Evolutionary conservation across 495 filamentous ascomycete genomes (phyloP).

Genomic region (Podospora conica): DNA sequence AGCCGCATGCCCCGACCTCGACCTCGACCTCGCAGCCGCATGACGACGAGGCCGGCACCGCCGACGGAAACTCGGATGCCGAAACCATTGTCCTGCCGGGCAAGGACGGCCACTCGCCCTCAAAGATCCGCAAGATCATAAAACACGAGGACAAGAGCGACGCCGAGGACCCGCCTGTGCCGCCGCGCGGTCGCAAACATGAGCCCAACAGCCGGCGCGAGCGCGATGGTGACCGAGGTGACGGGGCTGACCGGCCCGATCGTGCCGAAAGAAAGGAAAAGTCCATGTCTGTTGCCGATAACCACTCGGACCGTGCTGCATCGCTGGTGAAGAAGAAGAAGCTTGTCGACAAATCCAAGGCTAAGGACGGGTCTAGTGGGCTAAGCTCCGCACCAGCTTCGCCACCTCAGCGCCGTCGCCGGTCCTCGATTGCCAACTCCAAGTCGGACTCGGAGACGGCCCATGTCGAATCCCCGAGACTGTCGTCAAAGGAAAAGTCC

Average conservation of each 20-base stretch:
- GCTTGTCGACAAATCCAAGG: constrained; percentile 34
- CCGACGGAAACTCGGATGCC: constrained; percentile 66
- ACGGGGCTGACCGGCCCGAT: too few species aligned
- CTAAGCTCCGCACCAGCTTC: constrained; percentile 52
- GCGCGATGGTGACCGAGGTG: constrained; percentile 23
- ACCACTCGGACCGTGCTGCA: constrained; percentile 13
- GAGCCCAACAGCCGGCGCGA: constrained; percentile 24
- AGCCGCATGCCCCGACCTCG: constrained; percentile 1
- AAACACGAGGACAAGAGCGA: constrained; percentile 63
- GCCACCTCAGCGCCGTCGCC: constrained; percentile 36
- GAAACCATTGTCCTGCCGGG: constrained; percentile 74
- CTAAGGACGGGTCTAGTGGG: constrained; percentile 46
- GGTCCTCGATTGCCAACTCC: constrained; percentile 34
- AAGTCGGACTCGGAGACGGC: constrained; percentile 44
- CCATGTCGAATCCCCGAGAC: constrained; percentile 31
- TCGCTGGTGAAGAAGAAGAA: constrained; percentile 45
- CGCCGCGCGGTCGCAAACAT: constrained; percentile 31
- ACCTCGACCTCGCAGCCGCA: constrained; percentile 19
- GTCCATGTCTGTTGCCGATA: constrained; percentile 16
- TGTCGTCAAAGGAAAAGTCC: constrained; percentile 30
- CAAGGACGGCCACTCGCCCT: constrained; percentile 62
- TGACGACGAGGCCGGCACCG: constrained; percentile 38
- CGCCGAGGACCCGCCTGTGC: constrained; percentile 36
- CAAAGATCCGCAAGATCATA: constrained; percentile 62
- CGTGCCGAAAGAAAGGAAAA: constrained; percentile 28